A percentile compares a stretch with the other conserved stretches of the same genome.
Conservation (phyloP, 192 early-diverging fungal genomes). For the Umbelopsis ramanniana region DNA sequence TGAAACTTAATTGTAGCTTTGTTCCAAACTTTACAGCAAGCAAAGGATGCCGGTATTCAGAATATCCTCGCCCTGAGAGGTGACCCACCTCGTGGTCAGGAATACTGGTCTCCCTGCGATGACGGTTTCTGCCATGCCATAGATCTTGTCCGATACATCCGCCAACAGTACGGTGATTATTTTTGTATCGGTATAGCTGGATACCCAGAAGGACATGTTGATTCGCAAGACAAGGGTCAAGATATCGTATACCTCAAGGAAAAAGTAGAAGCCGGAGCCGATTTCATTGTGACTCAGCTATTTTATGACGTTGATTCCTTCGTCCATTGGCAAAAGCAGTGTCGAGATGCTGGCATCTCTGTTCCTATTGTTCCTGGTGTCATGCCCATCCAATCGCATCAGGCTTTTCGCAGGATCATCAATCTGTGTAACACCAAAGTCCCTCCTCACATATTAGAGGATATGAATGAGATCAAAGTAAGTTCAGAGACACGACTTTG, state of each 20-base stretch:
- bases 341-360: conserved; percentile 58
- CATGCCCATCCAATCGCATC: conserved; percentile 85
- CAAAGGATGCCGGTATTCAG: conserved; percentile 70
- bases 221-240: conserved; percentile 48
- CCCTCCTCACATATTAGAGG: conserved; percentile 60
- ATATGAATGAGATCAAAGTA: conserved; percentile 79
- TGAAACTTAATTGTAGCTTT: conserved; percentile 69
- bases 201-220: conserved; percentile 85
- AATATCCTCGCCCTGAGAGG: conserved; percentile 88
- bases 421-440: conserved; percentile 73
- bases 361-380: conserved; percentile 83
- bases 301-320: conserved; percentile 82
- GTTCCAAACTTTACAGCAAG: conserved; percentile 51
- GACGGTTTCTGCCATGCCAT: conserved; percentile 75
- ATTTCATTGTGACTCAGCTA: conserved; percentile 85
- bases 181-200: conserved; percentile 91
- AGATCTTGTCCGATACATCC: conserved; percentile 83
- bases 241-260: conserved; percentile 71
- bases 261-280: conserved; percentile 82
- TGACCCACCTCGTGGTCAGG: conserved; percentile 81
- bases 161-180: conserved; percentile 76
- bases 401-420: conserved; percentile 82
- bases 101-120: conserved; percentile 75
- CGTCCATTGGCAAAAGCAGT: conserved; percentile 70
- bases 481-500: background rate